Evolutionary conservation across 352 stramenopile genomes (phyloP), one percentile per base, ranked within the genome.

Genomic region (Halophytophthora batemanensis): DNA sequence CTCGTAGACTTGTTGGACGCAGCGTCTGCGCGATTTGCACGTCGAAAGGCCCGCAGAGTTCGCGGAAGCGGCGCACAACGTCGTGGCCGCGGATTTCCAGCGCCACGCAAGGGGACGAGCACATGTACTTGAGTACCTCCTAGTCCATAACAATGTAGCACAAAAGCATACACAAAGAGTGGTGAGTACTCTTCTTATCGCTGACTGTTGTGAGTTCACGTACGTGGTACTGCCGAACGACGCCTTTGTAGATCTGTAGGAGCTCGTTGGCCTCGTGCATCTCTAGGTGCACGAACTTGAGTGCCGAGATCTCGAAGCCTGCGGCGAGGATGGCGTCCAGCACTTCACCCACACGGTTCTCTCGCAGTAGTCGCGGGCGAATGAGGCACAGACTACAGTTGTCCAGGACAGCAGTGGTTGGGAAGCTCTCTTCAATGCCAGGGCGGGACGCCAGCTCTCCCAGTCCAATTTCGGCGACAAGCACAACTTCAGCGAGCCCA

Each of bases 121-220:
- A 82, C 74, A 98, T 95, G 74, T 97, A 86, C 64, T 96, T 90
- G 35, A 97, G 69, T 59, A 96, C 74, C 38, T 95, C 84, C 54
- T 87, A 56, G 54, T 36, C 13, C 41, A 46, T 14, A 41, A 8
- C 15, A 17, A 34, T 25, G 29, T 1, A 39, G 40, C 35, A 37
- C n/a, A 17, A 35, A 50, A 36, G 37, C 2, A 5, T n/a, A n/a
- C 38, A 18, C 21, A 15, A 15, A 19, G 39, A 43, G 14, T 17
- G 4, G 11, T 29, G 11, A 49, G 12, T n/a, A n/a, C n/a, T n/a
- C n/a, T n/a, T n/a, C n/a, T n/a, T n/a, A n/a, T n/a, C n/a, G n/a
- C 17, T 12, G 1, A 2, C 17, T 18, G 22, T 17, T 21, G 15
- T 42, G 33, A n/a, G 11, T 12, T 38, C 14, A 63, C 64, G 43